These are phyloP conservation scores for Kwoniella botswanensis DNA, from an alignment of 768 basidiomycete species.

Conservation along the genomic window DNA sequence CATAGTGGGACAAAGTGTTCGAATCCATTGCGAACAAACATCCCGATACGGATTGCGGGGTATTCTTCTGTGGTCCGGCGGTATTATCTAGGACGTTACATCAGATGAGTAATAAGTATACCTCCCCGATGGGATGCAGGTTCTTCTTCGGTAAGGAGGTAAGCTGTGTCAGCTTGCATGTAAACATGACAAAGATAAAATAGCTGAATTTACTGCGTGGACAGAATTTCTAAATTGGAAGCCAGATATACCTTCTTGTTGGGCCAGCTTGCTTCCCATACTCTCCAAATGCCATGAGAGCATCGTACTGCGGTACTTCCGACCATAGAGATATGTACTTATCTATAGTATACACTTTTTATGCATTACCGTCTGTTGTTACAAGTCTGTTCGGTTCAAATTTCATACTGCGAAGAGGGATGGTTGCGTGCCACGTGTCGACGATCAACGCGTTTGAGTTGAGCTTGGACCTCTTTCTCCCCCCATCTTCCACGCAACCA, in stretches of 20 bases:
- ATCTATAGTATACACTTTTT: background rate
- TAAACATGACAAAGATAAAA: too few species aligned
- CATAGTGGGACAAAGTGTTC: constrained; percentile 56
- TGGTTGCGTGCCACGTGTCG: background rate
- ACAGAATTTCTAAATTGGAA: constrained; percentile 6
- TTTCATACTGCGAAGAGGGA: too few species aligned
- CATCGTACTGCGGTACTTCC: background rate
- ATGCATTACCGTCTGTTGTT: background rate
- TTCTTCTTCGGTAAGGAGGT: constrained; percentile 86
- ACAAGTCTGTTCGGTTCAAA: too few species aligned
- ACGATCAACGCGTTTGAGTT: constrained; percentile 3
- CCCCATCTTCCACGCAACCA: constrained; percentile 17
- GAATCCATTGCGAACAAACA: constrained; percentile 77
- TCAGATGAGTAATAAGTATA: constrained; percentile 82
- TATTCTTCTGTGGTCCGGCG: constrained; percentile 86
- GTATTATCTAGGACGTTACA: constrained; percentile 74
- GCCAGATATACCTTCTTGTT: too few species aligned
- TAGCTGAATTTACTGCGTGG: too few species aligned
- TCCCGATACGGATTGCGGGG: constrained; percentile 85
- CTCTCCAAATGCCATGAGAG: too few species aligned
- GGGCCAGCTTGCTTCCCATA: too few species aligned
- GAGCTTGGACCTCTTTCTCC: constrained; percentile 3
- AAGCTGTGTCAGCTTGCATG: constrained; percentile 2
- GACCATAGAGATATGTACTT: background rate
- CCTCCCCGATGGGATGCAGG: constrained; percentile 70